Evolutionary conservation across 2,329 filamentous ascomycete genomes (phyloP).

Genomic region (Aureobasidium sp.): DNA sequence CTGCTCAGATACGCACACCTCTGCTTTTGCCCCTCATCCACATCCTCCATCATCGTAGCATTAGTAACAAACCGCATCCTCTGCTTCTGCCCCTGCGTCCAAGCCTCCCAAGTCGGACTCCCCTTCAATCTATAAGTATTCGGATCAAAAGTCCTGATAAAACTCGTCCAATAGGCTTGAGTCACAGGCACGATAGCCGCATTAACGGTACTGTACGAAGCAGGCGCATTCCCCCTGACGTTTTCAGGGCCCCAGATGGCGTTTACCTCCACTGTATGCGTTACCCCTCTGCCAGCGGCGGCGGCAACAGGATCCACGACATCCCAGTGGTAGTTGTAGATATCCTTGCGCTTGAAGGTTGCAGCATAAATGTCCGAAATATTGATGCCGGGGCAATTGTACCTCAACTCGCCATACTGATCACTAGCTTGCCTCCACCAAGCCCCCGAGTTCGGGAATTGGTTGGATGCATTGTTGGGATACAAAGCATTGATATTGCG

Average conservation of each 20-base stretch:
- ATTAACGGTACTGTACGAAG: constrained; percentile 53
- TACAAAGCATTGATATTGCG: constrained; percentile 49
- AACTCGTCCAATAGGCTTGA: constrained; percentile 68
- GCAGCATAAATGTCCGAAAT: constrained; percentile 38
- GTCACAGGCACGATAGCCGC: constrained; percentile 52
- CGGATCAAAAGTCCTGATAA: constrained; percentile 60
- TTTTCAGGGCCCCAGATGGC: constrained; percentile 62
- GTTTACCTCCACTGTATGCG: constrained; percentile 59
- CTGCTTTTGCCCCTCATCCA: constrained; percentile 30
- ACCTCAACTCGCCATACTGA: constrained; percentile 59
- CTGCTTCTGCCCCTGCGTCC: constrained; percentile 26
- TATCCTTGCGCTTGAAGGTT: neutral
- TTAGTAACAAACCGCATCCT: constrained; percentile 35
- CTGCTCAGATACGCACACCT: constrained; percentile 45
- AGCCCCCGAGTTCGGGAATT: constrained; percentile 43
- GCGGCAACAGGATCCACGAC: constrained; percentile 54
- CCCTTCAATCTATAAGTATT: constrained; percentile 47
- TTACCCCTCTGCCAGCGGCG: constrained; percentile 53
- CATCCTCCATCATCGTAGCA: constrained; percentile 34
- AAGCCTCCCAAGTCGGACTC: constrained; percentile 48
- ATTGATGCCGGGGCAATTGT: constrained; percentile 57
- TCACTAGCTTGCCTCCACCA: constrained; percentile 55
- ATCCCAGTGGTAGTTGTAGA: constrained; percentile 50
- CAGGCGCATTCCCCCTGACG: constrained; percentile 42
- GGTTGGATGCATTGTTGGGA: constrained; percentile 27